phyloP scores from a whole-genome alignment of 2,329 filamentous ascomycete species.

The Claviceps capensis region DNA sequence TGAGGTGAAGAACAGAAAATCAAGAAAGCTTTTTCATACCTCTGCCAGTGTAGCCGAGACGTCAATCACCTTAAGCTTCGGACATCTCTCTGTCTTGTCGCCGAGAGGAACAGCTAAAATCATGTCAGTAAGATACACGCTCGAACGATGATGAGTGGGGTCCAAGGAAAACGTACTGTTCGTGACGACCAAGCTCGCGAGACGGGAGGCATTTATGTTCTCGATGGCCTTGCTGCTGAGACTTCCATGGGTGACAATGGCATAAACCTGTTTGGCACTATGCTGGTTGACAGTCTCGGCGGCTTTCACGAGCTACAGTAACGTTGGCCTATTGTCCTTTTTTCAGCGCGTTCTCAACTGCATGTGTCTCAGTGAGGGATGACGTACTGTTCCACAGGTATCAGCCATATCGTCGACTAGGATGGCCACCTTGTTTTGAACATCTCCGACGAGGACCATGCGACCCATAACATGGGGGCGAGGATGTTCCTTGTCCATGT shows the following conservation, averaged over 20 bases:
- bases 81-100: slow-evolving; percentile 66
- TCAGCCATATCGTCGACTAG: slow-evolving; percentile 98
- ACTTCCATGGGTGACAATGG: slow-evolving; percentile 91
- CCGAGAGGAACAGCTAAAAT: slow-evolving; percentile 34
- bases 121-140: slow-evolving; percentile 11
- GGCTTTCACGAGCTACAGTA: slow-evolving; percentile 52
- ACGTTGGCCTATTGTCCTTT: neutral
- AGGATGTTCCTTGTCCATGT: slow-evolving; percentile 91
- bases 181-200: slow-evolving; percentile 74
- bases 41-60: slow-evolving; percentile 72
- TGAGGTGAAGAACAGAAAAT: neutral
- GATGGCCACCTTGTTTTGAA: slow-evolving; percentile 81
- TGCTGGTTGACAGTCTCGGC: slow-evolving; percentile 79
- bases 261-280: slow-evolving; percentile 76
- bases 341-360: neutral
- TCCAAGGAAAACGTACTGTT: slow-evolving; percentile 46
- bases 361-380: neutral
- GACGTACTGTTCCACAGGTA: slow-evolving; percentile 62
- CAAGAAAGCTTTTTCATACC: slow-evolving; percentile 16
- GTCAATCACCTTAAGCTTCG: slow-evolving; percentile 79
- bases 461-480: slow-evolving; percentile 75
- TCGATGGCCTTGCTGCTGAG: slow-evolving; percentile 80
- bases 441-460: slow-evolving; percentile 91
- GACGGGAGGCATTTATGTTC: slow-evolving; percentile 63
- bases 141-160: neutral